These are phyloP conservation scores for Eucalyptus sp. DNA, from an alignment of 345 rosid species.

Conservation along the genomic window DNA sequence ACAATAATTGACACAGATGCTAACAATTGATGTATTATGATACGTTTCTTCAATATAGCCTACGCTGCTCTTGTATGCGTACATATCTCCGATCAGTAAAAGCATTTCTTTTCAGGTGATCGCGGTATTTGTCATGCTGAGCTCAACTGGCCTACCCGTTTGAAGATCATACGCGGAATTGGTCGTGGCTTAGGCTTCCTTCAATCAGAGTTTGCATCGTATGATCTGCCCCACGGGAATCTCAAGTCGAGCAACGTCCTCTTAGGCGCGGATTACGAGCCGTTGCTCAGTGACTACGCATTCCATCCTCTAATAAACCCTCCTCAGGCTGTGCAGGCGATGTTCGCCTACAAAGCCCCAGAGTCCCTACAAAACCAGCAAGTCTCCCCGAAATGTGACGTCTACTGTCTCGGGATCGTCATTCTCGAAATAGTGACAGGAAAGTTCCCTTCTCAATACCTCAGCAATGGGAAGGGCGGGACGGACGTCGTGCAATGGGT, in stretches of 20 bases:
- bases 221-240: slow-evolving; percentile 74
- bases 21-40: not conserved
- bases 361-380: slow-evolving; percentile 29
- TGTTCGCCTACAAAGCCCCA: slow-evolving; percentile 57
- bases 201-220: slow-evolving; percentile 37
- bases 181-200: slow-evolving; percentile 52
- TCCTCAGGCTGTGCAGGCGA: slow-evolving; percentile 16
- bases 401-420: slow-evolving; percentile 66
- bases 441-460: slow-evolving; percentile 60
- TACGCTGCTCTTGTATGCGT: not conserved
- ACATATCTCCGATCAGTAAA: not conserved
- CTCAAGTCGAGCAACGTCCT: slow-evolving; percentile 85
- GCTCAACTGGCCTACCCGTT: slow-evolving; percentile 54
- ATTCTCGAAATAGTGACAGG: slow-evolving; percentile 76
- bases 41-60: not conserved
- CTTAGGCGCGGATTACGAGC: slow-evolving; percentile 33
- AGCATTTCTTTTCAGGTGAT: slow-evolving; percentile 12
- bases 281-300: slow-evolving; percentile 59
- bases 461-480: slow-evolving; percentile 44
- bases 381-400: slow-evolving; percentile 58
- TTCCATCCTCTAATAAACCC: slow-evolving; percentile 36
- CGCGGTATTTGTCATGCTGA: slow-evolving; percentile 38
- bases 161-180: slow-evolving; percentile 52
- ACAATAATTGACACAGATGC: not conserved
- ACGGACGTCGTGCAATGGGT: slow-evolving; percentile 54